Conservation (phyloP, 352 stramenopile species). For the Pythium pectinolyticum region DNA sequence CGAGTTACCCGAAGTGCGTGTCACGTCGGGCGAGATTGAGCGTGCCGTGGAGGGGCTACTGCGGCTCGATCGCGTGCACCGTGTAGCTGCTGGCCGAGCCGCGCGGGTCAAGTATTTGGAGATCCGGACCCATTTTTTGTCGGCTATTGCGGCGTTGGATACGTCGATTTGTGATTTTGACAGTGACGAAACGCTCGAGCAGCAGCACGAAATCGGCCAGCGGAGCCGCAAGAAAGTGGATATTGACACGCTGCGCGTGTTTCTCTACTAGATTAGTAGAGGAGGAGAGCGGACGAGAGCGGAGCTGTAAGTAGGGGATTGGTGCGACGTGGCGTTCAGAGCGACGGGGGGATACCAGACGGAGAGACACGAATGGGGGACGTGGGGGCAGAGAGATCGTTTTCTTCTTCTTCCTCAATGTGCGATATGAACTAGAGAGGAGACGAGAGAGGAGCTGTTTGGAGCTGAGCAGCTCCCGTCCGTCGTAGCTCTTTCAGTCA, state of each 20-base stretch:
- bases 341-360: too few species aligned
- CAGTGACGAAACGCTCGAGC: constrained; percentile 45
- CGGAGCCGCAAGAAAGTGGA: constrained; percentile 55
- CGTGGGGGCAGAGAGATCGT: too few species aligned
- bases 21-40: constrained; percentile 57
- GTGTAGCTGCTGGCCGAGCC: constrained; percentile 51
- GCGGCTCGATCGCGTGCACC: constrained; percentile 49
- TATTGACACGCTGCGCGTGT: constrained; percentile 59
- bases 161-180: constrained; percentile 55
- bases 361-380: too few species aligned
- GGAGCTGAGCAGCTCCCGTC: too few species aligned
- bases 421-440: too few species aligned
- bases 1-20: constrained; percentile 46
- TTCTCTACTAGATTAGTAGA: constrained; percentile 74
- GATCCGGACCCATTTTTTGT: constrained; percentile 68
- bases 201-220: constrained; percentile 56
- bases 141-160: constrained; percentile 64
- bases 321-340: neutral
- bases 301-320: neutral
- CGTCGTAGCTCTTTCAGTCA: too few species aligned
- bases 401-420: too few species aligned
- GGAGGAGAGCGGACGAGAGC: too few species aligned
- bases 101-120: constrained; percentile 59
- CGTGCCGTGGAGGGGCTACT: constrained; percentile 45
- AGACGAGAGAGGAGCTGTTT: too few species aligned